Conservation (phyloP, 768 basidiomycete species). For the Ramaria rubella region DNA sequence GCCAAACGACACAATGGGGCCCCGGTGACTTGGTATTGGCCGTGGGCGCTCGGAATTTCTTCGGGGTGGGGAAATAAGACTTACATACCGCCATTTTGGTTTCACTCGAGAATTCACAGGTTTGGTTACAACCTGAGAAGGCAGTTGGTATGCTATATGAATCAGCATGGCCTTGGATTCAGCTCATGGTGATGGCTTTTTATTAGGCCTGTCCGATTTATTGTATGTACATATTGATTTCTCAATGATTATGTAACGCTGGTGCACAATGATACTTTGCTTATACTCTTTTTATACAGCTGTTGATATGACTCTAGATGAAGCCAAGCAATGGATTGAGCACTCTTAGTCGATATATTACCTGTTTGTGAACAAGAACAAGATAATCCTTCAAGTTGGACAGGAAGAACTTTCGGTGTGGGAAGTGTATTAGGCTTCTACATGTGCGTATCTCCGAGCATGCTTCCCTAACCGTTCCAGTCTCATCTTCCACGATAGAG, state of each 20-base stretch:
- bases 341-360: slow-evolving; percentile 80
- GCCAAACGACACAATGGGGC: no score
- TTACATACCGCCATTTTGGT: no score
- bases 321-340: slow-evolving; percentile 88
- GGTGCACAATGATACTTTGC: slow-evolving; percentile 22
- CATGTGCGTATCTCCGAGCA: slow-evolving; percentile 45
- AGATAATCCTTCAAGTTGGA: slow-evolving; percentile 96
- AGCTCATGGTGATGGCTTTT: not conserved
- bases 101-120: slow-evolving; percentile 67
- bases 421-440: slow-evolving; percentile 87
- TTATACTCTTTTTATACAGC: not conserved
- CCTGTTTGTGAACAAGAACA: slow-evolving; percentile 68
- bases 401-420: slow-evolving; percentile 82
- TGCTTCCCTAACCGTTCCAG: not conserved
- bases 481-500: slow-evolving; percentile 37
- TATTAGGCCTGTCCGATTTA: slow-evolving; percentile 72
- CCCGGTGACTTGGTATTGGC: no score
- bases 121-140: slow-evolving; percentile 32
- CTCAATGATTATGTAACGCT: slow-evolving; percentile 46
- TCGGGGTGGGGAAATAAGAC: no score
- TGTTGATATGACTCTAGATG: slow-evolving; percentile 36
- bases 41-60: no score
- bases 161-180: not conserved
- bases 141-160: slow-evolving; percentile 24
- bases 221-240: slow-evolving; percentile 67